phyloP scores from a whole-genome alignment of 495 filamentous ascomycete species.

The Astrocystis sublimbata region DNA sequence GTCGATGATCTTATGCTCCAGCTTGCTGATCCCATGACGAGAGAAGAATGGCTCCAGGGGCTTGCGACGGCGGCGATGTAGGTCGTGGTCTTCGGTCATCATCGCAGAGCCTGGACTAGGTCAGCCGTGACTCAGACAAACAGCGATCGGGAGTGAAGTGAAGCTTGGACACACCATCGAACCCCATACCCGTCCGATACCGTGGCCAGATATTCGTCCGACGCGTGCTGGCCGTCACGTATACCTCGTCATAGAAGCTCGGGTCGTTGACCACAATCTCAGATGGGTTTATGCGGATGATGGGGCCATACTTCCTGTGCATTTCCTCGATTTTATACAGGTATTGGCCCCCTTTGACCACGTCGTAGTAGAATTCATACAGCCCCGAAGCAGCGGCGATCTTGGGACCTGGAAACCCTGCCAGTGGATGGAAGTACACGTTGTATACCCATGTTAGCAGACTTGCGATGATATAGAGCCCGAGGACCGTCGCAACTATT shows the following conservation, averaged over 20 bases:
- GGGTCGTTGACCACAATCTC: conserved; percentile 53
- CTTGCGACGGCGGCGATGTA: conserved; percentile 22
- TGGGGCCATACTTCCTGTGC: conserved; percentile 46
- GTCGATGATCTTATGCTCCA: conserved; percentile 23
- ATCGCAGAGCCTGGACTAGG: conserved; percentile 2
- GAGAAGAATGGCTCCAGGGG: conserved; percentile 28
- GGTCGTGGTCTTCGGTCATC: conserved; percentile 20
- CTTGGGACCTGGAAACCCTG: not conserved
- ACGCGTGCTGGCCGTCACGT: conserved; percentile 17
- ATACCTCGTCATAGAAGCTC: conserved; percentile 39
- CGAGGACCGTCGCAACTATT: too few species aligned
- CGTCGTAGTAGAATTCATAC: conserved; percentile 31
- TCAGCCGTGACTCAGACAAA: conserved; percentile 4
- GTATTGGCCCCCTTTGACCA: conserved; percentile 37
- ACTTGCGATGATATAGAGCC: too few species aligned
- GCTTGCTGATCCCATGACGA: conserved; percentile 5
- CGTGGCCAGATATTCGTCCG: not conserved
- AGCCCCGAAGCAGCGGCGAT: not conserved
- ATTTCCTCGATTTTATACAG: conserved; percentile 38
- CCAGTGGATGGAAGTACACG: not conserved
- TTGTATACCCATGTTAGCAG: too few species aligned
- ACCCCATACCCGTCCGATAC: not conserved
- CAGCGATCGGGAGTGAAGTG: not conserved
- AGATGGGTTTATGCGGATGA: conserved; percentile 53
- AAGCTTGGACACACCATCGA: not conserved